Conservation (phyloP, 2,329 filamentous ascomycete genomes). For the Fusarium sp. region DNA sequence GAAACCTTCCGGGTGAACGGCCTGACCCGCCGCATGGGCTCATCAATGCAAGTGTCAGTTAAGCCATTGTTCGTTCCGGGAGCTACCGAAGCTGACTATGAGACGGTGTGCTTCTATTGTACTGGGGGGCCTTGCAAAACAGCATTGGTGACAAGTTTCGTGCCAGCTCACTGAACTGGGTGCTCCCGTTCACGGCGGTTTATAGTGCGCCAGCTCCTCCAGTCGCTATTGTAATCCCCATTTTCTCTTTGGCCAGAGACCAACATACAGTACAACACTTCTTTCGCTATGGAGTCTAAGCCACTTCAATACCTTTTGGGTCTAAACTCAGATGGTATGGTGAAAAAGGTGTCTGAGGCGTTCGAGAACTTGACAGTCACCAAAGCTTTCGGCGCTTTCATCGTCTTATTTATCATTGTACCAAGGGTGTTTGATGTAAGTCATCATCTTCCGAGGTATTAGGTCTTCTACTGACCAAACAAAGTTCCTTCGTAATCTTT, state of each 20-base stretch:
- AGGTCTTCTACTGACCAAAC: not conserved
- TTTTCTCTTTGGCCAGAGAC: not conserved
- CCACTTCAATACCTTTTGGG: not conserved
- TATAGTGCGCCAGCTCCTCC: not conserved
- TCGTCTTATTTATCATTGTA: not conserved
- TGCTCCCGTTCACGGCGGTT: not conserved
- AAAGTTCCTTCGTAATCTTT: not conserved
- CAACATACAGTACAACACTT: no score
- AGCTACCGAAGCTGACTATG: not conserved
- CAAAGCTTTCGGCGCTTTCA: not conserved
- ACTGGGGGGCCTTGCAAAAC: not conserved
- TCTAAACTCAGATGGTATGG: not conserved
- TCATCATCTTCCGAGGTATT: not conserved
- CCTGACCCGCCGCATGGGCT: not conserved
- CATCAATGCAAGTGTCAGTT: not conserved
- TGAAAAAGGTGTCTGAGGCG: not conserved
- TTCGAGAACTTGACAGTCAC: not conserved
- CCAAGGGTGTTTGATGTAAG: not conserved
- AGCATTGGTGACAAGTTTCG: not conserved
- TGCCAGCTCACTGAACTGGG: not conserved
- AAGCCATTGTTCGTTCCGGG: not conserved
- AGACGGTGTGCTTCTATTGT: not conserved
- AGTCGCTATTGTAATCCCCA: not conserved
- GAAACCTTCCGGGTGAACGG: not conserved
- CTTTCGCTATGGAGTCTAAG: not conserved